phyloP scores from a whole-genome alignment of 331 rosid genomes.

The Prunus yedoensis region DNA sequence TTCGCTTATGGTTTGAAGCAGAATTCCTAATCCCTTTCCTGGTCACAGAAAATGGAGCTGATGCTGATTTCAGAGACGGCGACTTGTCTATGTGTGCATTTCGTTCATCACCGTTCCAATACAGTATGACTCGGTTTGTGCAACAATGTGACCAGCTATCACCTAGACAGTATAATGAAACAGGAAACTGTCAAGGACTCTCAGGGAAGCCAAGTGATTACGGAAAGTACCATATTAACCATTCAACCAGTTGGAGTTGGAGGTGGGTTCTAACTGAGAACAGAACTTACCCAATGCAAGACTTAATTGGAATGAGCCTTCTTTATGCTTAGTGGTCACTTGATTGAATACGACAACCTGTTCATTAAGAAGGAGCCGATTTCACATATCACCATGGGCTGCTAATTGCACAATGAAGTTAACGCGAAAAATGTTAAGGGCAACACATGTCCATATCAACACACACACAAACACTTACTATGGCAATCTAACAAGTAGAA shows the following conservation, averaged over 20 bases:
- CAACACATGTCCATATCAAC: not conserved
- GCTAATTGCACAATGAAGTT: not conserved
- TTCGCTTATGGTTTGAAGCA: slow-evolving; percentile 60
- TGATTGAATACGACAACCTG: slow-evolving; percentile 94
- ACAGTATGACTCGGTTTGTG: slow-evolving; percentile 82
- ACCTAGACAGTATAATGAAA: slow-evolving; percentile 49
- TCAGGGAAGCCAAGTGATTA: not conserved
- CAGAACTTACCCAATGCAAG: slow-evolving; percentile 76
- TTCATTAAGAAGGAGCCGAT: not conserved
- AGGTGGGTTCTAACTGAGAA: slow-evolving; percentile 26
- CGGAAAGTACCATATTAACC: slow-evolving; percentile 2
- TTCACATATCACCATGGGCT: not conserved
- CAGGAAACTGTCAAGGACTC: slow-evolving; percentile 14
- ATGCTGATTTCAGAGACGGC: slow-evolving; percentile 78
- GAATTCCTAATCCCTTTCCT: slow-evolving; percentile 72
- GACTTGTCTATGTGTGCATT: slow-evolving; percentile 81
- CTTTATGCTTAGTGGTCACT: slow-evolving; percentile 70
- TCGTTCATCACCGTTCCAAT: slow-evolving; percentile 78
- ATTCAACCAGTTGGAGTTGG: slow-evolving; percentile 4
- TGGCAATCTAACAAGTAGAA: not conserved
- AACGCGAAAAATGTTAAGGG: not conserved
- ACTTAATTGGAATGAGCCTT: slow-evolving; percentile 83
- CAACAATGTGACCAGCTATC: slow-evolving; percentile 98
- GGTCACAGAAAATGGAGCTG: slow-evolving; percentile 77
- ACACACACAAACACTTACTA: not conserved